Evolutionary conservation across 1,284 basidiomycete species (phyloP), one percentile per base, ranked within the genome.

Genomic region (Boletus semigastroideus): DNA sequence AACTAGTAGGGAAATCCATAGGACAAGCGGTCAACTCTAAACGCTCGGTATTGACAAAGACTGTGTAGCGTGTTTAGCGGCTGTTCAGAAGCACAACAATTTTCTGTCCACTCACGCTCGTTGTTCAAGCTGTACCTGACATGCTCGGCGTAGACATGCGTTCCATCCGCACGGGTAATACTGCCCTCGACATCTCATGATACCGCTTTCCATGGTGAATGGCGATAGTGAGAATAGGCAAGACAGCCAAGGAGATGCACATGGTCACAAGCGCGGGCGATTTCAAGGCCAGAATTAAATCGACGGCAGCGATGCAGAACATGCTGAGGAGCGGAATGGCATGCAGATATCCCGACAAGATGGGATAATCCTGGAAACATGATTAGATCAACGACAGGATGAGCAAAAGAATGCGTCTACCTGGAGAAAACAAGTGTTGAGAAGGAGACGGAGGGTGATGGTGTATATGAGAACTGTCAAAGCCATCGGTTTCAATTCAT

Each of bases 311-410:
- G 39, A 65, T 43, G 19, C 49, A 53, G 4, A 31, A 56, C n/a
- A 39, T 51, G 19, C 56, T 52, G 0, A 64, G 37, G 8, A 56
- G 48, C 11, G 64, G 64, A 14, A 65, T 25, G 1, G 27, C 34
- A 17, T 68, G 59, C 2, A 65, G 54, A 25, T 54, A 37, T 20
- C 39, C 55, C 3, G 52, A 48, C 11, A 67, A 7, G 0, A 27
- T 27, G 16, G 52, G 43, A 39, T 38, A 19, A 19, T 36, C 19
- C 55, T 65, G 0, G 31, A 1, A n/a, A 5, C 3, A 13, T 1
- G 1, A 16, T 48, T 3, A 43, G 28, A 31, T 16, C 13, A 34
- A 2, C 2, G 7, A 27, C 11, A 31, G 30, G 12, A 31, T 6
- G 30, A 31, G 30, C 2, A 8, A 8, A 13, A 31, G 6, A 31